Percentiles rank a stretch among this genome's conserved stretches.
Evolutionary conservation across 116 monocot genomes (phyloP).

Genomic region (Zostera marina): DNA sequence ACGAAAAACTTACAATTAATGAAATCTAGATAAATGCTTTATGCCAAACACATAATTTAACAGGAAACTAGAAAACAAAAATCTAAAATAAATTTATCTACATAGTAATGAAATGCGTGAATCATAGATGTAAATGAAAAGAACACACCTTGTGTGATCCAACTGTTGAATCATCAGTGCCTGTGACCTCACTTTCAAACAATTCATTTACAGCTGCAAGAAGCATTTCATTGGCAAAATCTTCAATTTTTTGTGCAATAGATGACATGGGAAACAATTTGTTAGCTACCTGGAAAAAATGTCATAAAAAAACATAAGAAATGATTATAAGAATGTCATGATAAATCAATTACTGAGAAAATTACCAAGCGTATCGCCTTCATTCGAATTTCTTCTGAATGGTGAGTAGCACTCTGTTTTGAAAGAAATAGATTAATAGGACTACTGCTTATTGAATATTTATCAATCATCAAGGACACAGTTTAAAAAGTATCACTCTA

Average conservation of each 20-base stretch:
- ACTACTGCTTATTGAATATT: background rate
- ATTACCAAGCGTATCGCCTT: constrained; percentile 97
- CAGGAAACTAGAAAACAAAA: too few relatives aligned
- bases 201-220: constrained; percentile 25
- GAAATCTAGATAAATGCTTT: background rate
- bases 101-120: background rate
- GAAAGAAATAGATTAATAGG: background rate
- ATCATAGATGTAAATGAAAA: background rate
- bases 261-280: constrained; percentile 70
- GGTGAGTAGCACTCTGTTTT: constrained; percentile 69
- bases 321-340: background rate
- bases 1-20: too few relatives aligned
- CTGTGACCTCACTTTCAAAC: constrained; percentile 8
- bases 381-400: constrained; percentile 85
- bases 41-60: background rate
- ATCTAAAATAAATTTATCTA: background rate
- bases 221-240: constrained; percentile 72
- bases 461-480: background rate
- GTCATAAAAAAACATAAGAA: background rate
- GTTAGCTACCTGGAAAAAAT: constrained; percentile 77
- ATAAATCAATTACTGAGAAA: background rate
- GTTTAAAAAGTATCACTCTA: background rate
- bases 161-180: background rate
- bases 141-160: constrained; percentile 4
- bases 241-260: constrained; percentile 80